Percentiles rank a stretch among this genome's conserved stretches.
Evolutionary conservation across 2,329 filamentous ascomycete species (phyloP).

Genomic region (Cytospora chrysosperma): DNA sequence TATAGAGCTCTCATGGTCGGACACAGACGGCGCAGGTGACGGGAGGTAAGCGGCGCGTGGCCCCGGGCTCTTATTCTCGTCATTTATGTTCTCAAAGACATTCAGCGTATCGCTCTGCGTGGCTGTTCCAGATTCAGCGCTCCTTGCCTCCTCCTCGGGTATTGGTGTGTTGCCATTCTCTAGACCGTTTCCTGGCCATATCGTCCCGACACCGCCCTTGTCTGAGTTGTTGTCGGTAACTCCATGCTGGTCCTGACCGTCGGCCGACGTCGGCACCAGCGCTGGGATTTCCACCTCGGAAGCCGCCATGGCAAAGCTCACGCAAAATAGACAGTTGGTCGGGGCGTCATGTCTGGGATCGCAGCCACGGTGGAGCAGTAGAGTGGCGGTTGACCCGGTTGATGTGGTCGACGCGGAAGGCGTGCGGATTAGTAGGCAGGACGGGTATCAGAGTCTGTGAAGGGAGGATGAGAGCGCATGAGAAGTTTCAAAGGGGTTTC

Average conservation of each 20-base stretch:
- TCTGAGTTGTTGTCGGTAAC: background rate
- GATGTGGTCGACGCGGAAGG: background rate
- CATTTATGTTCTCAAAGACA: too few species aligned
- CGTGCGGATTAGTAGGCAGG: background rate
- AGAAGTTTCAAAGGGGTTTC: background rate
- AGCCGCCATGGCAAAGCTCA: conserved; percentile 13
- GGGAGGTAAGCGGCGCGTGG: conserved; percentile 3
- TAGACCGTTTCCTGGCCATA: background rate
- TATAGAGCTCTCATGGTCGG: background rate
- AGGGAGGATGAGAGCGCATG: background rate
- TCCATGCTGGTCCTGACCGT: background rate
- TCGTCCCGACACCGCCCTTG: background rate
- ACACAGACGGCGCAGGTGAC: conserved; percentile 4
- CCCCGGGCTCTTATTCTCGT: background rate
- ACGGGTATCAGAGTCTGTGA: background rate
- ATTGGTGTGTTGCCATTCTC: background rate
- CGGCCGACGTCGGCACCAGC: background rate
- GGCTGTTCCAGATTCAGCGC: background rate
- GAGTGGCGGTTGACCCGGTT: background rate
- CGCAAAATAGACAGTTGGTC: background rate
- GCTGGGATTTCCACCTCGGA: conserved; percentile 16
- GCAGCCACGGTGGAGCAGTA: background rate
- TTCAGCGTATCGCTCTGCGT: background rate
- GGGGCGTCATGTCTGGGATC: background rate
- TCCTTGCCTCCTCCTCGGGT: background rate